Evolutionary conservation across 2,329 filamentous ascomycete genomes (phyloP).

Genomic region (Myriosclerotinia duriaeana): DNA sequence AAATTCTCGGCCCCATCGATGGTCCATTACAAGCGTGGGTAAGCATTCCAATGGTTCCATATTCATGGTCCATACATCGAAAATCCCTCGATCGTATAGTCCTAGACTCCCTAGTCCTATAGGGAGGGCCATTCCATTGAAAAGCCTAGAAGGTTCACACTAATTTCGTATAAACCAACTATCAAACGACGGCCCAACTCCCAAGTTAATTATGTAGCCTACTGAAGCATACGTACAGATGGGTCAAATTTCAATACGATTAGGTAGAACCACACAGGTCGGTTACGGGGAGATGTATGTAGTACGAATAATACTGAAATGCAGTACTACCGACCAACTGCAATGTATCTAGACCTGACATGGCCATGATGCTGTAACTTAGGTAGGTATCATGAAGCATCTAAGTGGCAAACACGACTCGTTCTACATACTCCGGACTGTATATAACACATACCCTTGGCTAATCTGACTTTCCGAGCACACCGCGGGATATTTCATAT

Average conservation of each 20-base stretch:
- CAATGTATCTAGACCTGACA: slow-evolving; percentile 19
- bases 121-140: background rate
- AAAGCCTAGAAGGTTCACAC: slow-evolving; percentile 6
- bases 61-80: background rate
- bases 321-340: slow-evolving; percentile 13
- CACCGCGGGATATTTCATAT: background rate
- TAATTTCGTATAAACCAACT: slow-evolving; percentile 1
- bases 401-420: slow-evolving; percentile 20
- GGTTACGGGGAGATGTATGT: background rate
- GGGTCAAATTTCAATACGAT: slow-evolving; percentile 2
- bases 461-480: slow-evolving; percentile 2
- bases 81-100: background rate
- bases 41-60: slow-evolving; percentile 17
- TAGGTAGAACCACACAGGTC: slow-evolving; percentile 6
- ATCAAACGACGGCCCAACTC: background rate
- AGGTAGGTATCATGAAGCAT: slow-evolving; percentile 17
- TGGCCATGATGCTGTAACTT: background rate
- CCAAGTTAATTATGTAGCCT: slow-evolving; percentile 6
- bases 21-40: slow-evolving; percentile 14
- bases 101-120: background rate
- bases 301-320: slow-evolving; percentile 7
- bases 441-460: background rate
- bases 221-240: slow-evolving; percentile 7
- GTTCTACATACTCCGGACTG: background rate
- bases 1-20: slow-evolving; percentile 19